phyloP scores from a whole-genome alignment of 2,329 filamentous ascomycete genomes.

The Zasmidium angulare region DNA sequence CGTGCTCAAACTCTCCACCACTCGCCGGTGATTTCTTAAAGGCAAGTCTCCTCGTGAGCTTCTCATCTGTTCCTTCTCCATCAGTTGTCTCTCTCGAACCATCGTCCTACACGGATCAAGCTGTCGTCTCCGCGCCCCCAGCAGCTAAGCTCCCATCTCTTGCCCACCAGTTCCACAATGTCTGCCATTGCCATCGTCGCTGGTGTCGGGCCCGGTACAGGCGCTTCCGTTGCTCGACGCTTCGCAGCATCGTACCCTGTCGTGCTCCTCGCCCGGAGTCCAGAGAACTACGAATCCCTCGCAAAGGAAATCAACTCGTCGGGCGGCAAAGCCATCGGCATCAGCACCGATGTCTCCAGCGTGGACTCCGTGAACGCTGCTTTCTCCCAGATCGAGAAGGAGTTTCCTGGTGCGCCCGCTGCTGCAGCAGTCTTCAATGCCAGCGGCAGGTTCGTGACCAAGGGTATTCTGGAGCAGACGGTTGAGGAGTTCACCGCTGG shows the following conservation, averaged over 20 bases:
- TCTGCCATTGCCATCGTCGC: slow-evolving; percentile 63
- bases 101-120: not conserved
- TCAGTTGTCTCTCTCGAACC: not conserved
- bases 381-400: slow-evolving; percentile 61
- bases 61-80: not conserved
- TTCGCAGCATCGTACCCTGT: slow-evolving; percentile 69
- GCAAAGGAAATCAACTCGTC: slow-evolving; percentile 66
- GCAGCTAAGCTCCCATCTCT: not conserved
- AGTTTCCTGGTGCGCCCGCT: slow-evolving; percentile 50
- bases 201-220: slow-evolving; percentile 72
- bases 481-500: slow-evolving; percentile 57
- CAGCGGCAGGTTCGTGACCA: slow-evolving; percentile 57
- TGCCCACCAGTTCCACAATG: not conserved
- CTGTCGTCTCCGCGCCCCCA: slow-evolving; percentile 2
- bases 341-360: slow-evolving; percentile 65
- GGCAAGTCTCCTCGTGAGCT: not conserved
- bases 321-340: slow-evolving; percentile 70
- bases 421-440: slow-evolving; percentile 68
- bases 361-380: slow-evolving; percentile 57
- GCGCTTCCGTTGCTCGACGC: slow-evolving; percentile 59
- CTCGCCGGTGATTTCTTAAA: not conserved
- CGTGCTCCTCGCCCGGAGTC: slow-evolving; percentile 69
- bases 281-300: slow-evolving; percentile 64
- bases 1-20: not conserved
- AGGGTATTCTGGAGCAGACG: slow-evolving; percentile 61